Conservation (phyloP, 2,329 filamentous ascomycete species). For the Blastomyces gilchristii region DNA sequence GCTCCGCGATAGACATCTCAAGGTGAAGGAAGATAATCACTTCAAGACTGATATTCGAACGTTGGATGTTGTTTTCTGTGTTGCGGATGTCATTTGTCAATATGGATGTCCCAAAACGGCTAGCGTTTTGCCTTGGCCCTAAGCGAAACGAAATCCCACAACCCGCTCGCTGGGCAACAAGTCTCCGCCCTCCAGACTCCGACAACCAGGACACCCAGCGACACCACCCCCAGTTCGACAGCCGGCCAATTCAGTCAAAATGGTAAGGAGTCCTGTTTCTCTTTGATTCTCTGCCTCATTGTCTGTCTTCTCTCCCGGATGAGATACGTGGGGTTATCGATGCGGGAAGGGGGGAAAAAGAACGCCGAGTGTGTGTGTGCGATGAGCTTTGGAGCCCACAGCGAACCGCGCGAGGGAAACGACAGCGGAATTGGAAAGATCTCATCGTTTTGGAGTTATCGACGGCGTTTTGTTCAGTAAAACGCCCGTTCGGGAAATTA, state of each 20-base stretch:
- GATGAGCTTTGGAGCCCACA: neutral
- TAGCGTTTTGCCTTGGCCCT: constrained; percentile 23
- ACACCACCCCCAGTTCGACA: constrained; percentile 22
- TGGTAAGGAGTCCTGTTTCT: constrained; percentile 31
- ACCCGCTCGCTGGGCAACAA: constrained; percentile 17
- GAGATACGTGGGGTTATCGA: constrained; percentile 13
- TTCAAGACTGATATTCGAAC: no score
- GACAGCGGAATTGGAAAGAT: neutral
- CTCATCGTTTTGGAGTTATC: neutral
- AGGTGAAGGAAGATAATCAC: no score
- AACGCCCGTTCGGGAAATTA: neutral
- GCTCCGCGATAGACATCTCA: no score
- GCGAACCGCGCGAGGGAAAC: neutral
- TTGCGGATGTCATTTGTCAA: no score
- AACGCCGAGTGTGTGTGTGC: neutral
- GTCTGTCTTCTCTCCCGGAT: constrained; percentile 14
- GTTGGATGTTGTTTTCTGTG: no score
- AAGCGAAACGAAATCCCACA: constrained; percentile 39
- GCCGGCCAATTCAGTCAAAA: constrained; percentile 40
- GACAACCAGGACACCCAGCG: constrained; percentile 27
- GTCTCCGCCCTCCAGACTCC: constrained; percentile 26
- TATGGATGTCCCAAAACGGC: constrained; percentile 1
- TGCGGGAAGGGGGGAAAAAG: no score
- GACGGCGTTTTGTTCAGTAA: neutral
- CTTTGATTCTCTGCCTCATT: constrained; percentile 14